phyloP scores from a whole-genome alignment of 805 yeast genomes.

The Nakazawaea siamensis region DNA sequence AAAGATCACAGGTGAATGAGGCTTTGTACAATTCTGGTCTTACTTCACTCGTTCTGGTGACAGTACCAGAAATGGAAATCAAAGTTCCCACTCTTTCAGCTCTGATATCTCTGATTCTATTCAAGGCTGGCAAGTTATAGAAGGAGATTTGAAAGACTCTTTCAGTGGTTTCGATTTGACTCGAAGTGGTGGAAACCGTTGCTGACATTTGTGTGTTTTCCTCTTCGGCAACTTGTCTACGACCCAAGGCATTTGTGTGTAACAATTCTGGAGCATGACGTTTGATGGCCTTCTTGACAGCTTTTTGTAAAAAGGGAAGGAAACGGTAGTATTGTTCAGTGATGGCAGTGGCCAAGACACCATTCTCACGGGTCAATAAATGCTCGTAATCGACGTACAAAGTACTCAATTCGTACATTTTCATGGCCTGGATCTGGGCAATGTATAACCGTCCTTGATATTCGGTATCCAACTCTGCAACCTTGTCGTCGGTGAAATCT shows the following conservation, averaged over 20 bases:
- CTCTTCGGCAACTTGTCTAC: constrained; percentile 22
- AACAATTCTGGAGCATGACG: constrained; percentile 69
- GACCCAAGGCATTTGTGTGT: constrained; percentile 30
- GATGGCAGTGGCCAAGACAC: constrained; percentile 83
- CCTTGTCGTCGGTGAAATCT: constrained; percentile 42
- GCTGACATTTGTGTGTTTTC: constrained; percentile 19
- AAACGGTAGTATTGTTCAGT: constrained; percentile 90
- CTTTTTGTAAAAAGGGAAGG: constrained; percentile 73
- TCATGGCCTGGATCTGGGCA: constrained; percentile 77
- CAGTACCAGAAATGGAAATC: constrained; percentile 85
- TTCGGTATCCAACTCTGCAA: constrained; percentile 24
- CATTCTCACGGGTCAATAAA: constrained; percentile 65
- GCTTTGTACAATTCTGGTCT: constrained; percentile 89
- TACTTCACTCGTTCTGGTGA: constrained; percentile 92
- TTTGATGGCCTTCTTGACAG: constrained; percentile 64
- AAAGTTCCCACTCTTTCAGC: constrained; percentile 84
- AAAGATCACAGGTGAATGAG: constrained; percentile 81
- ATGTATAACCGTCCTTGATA: constrained; percentile 57
- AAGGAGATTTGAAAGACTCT: constrained; percentile 85
- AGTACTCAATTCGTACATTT: constrained; percentile 64
- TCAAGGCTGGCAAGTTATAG: constrained; percentile 72
- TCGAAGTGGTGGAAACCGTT: constrained; percentile 31
- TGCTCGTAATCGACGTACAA: constrained; percentile 83
- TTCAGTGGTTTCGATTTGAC: constrained; percentile 46
- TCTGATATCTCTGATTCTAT: constrained; percentile 83